A percentile compares a stretch with the other conserved stretches of the same genome.
Conservation (phyloP, 805 yeast genomes). For the Torulaspora microellipsoides region DNA sequence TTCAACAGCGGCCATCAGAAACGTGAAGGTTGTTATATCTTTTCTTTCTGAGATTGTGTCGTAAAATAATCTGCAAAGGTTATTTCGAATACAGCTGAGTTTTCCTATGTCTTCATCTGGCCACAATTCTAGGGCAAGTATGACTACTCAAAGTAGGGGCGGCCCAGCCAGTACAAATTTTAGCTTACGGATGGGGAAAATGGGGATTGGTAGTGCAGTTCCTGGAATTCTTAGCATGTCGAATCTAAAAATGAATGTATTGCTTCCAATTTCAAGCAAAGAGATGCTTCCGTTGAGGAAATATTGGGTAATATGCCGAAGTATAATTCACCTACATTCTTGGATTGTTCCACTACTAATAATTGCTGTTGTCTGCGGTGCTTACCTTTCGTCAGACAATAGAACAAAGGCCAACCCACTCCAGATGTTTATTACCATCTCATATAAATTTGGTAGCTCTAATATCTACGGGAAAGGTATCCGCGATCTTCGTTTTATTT, state of each 20-base stretch:
- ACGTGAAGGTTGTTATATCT: neutral
- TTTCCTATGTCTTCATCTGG: no score
- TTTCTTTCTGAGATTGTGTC: neutral
- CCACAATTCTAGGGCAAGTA: no score
- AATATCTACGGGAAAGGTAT: constrained; percentile 74
- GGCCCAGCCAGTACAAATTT: no score
- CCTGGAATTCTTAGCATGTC: no score
- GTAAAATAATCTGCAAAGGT: neutral
- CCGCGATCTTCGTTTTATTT: constrained; percentile 70
- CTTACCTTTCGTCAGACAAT: constrained; percentile 50
- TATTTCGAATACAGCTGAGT: neutral
- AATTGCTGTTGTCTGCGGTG: constrained; percentile 34
- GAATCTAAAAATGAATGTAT: no score
- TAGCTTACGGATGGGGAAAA: no score
- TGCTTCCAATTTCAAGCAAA: constrained; percentile 26
- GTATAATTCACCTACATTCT: constrained; percentile 47
- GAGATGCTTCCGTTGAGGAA: constrained; percentile 50
- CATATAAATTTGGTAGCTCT: constrained; percentile 54
- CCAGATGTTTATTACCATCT: constrained; percentile 51
- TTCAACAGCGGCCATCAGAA: neutral
- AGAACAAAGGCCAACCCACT: constrained; percentile 51
- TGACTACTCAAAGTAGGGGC: no score
- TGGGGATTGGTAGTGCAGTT: no score
- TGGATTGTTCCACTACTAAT: constrained; percentile 62
- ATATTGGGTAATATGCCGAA: constrained; percentile 48